Base-by-base conservation (phyloP, 2,329 filamentous ascomycete genomes). In the Alternaria burnsii region DNA sequence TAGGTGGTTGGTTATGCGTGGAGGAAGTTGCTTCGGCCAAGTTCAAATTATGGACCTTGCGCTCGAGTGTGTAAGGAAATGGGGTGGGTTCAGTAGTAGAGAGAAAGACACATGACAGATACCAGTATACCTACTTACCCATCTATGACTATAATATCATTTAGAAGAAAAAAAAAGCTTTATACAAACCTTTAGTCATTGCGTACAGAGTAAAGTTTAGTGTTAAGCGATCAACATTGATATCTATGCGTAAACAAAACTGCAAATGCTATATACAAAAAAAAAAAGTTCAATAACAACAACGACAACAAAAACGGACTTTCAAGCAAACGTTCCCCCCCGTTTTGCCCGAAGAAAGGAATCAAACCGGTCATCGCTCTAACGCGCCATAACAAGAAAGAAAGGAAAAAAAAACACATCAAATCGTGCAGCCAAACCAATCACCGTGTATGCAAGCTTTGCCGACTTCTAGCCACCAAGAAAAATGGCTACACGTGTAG, bases 371-470 rank as follows among this genome's bases (percentile, higher is more conserved):
- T 50, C 46, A 50, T 50, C 50, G 50, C 50, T 52, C 51, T 53
- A 53, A 53, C 38, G 51, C 51, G 51, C 51, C 38, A 53, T 43
- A 7, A 14, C 16, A 22, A 30, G n/a, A 52, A 52, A 42, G 9
- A 40, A 3, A 22, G 14, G 1, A 41, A 40, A 40, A 20, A 18
- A 40, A 4, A 18, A 40, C 20, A 12, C 12, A 14, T 42, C 6
- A 42, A 34, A 42, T 30, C 38, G n/a, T 43, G 20, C 32, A 50
- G 0, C 32, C 16, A 24, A 50, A 50, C 46, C 46, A 38, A 20
- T 32, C 32, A 24, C 46, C 32, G 4, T 41, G 40, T 18, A 41
- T 40, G 38, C 10, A 18, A 10, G 18, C n/a, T 20, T 40, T 22
- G 40, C 16, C 20, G 12, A 42, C 40, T 22, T 24, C 12, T 16